These are phyloP conservation scores for Fusarium haematococcum DNA, from an alignment of 2,329 filamentous ascomycete species.

Conservation along the genomic window DNA sequence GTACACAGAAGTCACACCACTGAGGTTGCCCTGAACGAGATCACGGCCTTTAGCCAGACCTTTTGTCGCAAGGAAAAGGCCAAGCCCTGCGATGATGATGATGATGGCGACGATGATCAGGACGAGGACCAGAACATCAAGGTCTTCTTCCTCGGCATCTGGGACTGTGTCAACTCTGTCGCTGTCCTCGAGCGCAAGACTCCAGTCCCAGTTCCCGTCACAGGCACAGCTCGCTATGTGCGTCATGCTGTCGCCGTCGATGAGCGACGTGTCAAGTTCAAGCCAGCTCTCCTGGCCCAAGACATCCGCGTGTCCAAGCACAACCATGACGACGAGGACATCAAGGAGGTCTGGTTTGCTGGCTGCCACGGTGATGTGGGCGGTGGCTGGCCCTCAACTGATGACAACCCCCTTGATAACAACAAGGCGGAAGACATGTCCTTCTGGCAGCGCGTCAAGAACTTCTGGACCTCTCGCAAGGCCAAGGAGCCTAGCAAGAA, in stretches of 20 bases:
- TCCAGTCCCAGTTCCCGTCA: constrained; percentile 52
- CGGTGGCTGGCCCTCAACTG: constrained; percentile 60
- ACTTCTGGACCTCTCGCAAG: constrained; percentile 51
- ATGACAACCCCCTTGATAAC: constrained; percentile 38
- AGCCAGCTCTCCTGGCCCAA: constrained; percentile 60
- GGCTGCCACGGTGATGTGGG: constrained; percentile 67
- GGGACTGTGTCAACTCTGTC: constrained; percentile 66
- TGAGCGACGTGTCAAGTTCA: constrained; percentile 67
- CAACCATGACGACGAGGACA: constrained; percentile 49
- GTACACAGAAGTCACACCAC: constrained; percentile 41
- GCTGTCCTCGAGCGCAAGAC: constrained; percentile 54
- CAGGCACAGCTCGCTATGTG: constrained; percentile 58
- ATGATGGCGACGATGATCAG: constrained; percentile 5
- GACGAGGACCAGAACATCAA: constrained; percentile 53
- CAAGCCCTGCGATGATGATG: constrained; percentile 8
- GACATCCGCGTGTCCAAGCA: constrained; percentile 47
- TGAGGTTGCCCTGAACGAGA: constrained; percentile 48
- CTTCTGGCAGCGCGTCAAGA: constrained; percentile 51
- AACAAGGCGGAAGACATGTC: constrained; percentile 42
- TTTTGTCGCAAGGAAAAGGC: constrained; percentile 57
- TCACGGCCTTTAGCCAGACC: constrained; percentile 59
- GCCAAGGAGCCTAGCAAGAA: constrained; percentile 47
- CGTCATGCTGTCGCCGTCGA: constrained; percentile 66
- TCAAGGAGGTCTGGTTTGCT: constrained; percentile 66
- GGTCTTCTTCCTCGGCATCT: constrained; percentile 67